These are phyloP conservation scores for Fusarium xylarioides DNA, from an alignment of 2,329 filamentous ascomycete species.

Conservation along the genomic window DNA sequence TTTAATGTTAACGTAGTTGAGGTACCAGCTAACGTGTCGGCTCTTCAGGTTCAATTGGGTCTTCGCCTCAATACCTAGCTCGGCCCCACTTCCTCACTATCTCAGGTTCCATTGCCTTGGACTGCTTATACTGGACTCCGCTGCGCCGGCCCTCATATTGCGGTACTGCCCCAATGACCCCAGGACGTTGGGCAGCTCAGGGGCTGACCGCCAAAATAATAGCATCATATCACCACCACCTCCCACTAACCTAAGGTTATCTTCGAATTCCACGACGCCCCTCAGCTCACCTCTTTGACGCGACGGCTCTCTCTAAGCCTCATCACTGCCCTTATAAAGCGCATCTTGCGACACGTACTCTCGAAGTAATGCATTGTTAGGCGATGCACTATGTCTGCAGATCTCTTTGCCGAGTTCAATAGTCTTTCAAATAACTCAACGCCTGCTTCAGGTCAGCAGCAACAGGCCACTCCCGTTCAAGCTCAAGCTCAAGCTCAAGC, in stretches of 20 bases:
- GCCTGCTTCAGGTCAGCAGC: slow-evolving; percentile 35
- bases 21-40: neutral
- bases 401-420: slow-evolving; percentile 72
- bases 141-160: neutral
- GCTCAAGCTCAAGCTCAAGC: slow-evolving; percentile 26
- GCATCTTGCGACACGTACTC: slow-evolving; percentile 9
- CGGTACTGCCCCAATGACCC: slow-evolving; percentile 3
- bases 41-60: slow-evolving; percentile 23
- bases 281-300: neutral
- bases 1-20: neutral
- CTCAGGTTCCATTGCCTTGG: neutral
- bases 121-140: slow-evolving; percentile 10
- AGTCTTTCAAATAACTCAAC: slow-evolving; percentile 53
- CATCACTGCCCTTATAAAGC: neutral
- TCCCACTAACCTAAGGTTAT: neutral
- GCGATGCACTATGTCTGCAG: slow-evolving; percentile 64
- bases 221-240: neutral
- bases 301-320: neutral
- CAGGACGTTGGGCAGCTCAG: slow-evolving; percentile 13
- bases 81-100: slow-evolving; percentile 28
- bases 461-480: slow-evolving; percentile 20
- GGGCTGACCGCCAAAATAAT: slow-evolving; percentile 29
- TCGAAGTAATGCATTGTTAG: slow-evolving; percentile 24
- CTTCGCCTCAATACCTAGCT: slow-evolving; percentile 11
- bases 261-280: neutral